phyloP scores from a whole-genome alignment of 768 basidiomycete genomes.

The Kwoniella dendrophila region DNA sequence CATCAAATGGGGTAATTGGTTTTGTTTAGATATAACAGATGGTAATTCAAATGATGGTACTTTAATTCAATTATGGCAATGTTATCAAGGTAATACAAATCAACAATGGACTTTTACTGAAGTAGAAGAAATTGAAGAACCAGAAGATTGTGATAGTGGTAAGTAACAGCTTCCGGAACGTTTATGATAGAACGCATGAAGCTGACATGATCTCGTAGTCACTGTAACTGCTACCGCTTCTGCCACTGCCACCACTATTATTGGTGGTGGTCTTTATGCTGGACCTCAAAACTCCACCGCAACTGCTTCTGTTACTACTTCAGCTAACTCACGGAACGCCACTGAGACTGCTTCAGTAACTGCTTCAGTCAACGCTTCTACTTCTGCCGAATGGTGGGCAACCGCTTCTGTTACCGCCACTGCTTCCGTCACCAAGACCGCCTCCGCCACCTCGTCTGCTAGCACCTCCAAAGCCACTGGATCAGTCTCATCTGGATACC shows the following conservation, averaged over 20 bases:
- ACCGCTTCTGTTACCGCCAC: slow-evolving; percentile 20
- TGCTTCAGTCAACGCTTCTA: slow-evolving; percentile 15
- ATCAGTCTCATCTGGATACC: slow-evolving; percentile 36
- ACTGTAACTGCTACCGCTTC: slow-evolving; percentile 17
- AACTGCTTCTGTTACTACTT: slow-evolving; percentile 16
- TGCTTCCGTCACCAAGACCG: slow-evolving; percentile 9
- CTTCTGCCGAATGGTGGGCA: slow-evolving; percentile 13
- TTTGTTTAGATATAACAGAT: slow-evolving; percentile 47
- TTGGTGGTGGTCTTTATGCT: slow-evolving; percentile 30
- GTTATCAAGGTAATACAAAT: slow-evolving; percentile 36
- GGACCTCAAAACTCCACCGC: slow-evolving; percentile 8
- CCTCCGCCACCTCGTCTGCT: slow-evolving; percentile 23
- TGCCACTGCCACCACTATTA: slow-evolving; percentile 7
- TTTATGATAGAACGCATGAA: background rate
- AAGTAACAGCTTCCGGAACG: background rate
- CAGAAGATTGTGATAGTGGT: slow-evolving; percentile 28
- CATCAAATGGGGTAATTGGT: slow-evolving; percentile 39
- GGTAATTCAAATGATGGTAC: slow-evolving; percentile 34
- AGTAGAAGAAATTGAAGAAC: slow-evolving; percentile 42
- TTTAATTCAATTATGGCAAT: slow-evolving; percentile 43
- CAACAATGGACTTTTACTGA: slow-evolving; percentile 45
- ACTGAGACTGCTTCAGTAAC: slow-evolving; percentile 21
- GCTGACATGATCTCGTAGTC: background rate
- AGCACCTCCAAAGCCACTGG: slow-evolving; percentile 22
- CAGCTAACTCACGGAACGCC: slow-evolving; percentile 4